A percentile compares a stretch with the other conserved stretches of the same genome.
These are phyloP conservation scores for Colletotrichum horii DNA, from an alignment of 2,329 filamentous ascomycete species.

Conservation along the genomic window DNA sequence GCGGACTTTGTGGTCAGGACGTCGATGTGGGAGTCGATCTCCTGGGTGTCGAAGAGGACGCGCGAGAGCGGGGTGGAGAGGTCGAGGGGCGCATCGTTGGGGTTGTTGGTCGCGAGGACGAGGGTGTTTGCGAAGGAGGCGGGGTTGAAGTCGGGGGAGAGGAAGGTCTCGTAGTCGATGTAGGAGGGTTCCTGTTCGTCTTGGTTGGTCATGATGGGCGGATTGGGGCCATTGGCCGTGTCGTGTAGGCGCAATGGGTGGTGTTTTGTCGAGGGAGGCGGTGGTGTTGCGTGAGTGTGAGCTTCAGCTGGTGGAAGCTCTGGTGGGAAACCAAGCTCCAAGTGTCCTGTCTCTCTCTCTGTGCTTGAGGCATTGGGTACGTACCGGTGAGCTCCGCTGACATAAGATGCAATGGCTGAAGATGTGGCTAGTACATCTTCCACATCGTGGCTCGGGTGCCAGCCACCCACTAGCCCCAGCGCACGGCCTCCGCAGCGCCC, in stretches of 20 bases:
- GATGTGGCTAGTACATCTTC: background rate
- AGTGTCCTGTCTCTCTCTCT: slow-evolving; percentile 6
- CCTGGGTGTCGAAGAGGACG: slow-evolving; percentile 95
- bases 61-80: slow-evolving; percentile 92
- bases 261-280: background rate
- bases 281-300: background rate
- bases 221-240: background rate
- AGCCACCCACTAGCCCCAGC: background rate
- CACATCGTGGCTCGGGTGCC: background rate
- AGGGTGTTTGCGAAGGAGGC: slow-evolving; percentile 86
- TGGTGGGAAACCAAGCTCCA: background rate
- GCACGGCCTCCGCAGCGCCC: background rate
- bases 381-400: background rate
- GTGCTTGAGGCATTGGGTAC: background rate
- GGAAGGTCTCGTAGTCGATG: slow-evolving; percentile 93
- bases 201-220: slow-evolving; percentile 33
- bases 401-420: fast-evolving
- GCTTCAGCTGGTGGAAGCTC: background rate
- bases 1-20: slow-evolving; percentile 84
- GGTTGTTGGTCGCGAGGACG: slow-evolving; percentile 89
- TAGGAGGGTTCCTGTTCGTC: slow-evolving; percentile 75
- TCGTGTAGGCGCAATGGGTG: background rate
- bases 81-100: slow-evolving; percentile 87
- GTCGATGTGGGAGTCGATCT: slow-evolving; percentile 96
- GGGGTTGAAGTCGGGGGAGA: slow-evolving; percentile 82